Base-by-base conservation (phyloP, 2,329 filamentous ascomycete species). In the Hysterium pulicare region DNA sequence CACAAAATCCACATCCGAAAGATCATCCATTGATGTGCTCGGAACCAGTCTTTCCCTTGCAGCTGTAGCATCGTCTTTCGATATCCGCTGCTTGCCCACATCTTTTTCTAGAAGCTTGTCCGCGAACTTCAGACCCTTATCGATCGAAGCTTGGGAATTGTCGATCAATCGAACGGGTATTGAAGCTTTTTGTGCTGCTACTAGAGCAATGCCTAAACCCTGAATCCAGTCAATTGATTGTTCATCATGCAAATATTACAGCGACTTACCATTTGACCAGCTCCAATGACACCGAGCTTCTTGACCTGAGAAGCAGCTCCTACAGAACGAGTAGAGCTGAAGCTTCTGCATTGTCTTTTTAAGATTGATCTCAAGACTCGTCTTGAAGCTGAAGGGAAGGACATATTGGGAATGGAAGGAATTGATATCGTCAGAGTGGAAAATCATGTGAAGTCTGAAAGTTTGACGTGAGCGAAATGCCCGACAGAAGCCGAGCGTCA, bases 71-170 rank as follows among this genome's bases (percentile, higher is more conserved):
- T 91, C 82, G 37, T 87, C 82, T 65, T 90, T 83, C 8, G 88
- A 89, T 51, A 97, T 82, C 48, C 87, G 83, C 46, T 88, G 79
- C 71, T 97, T 98, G 59, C 83, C 74, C 19, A 98, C 86, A 69
- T 97, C 90, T 69, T 96, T 98, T 50, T 86, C 83, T 5, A 98
- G 81, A 5, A 98, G 83, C 68, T 95, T 96, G 62, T 96, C 90
- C 54, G 91, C 91, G 69, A 98, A 97, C 46, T 84, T 83, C 37
- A 97, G 70, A 35, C 90, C 89, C 72, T 94, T 96, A 61, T 93
- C 84, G 48, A 98, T 77, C 13, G 91, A 87, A 34, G 83, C 79
- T 69, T 95, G 83, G 9, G 86, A 93, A 47, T 72, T 86, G 67
- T 98, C 93, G 46, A 98, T 80, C 31, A 98, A 68, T 9, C 81